These are phyloP conservation scores for Anthracocystis walkeri DNA, from an alignment of 1,284 basidiomycete species.

Conservation along the genomic window DNA sequence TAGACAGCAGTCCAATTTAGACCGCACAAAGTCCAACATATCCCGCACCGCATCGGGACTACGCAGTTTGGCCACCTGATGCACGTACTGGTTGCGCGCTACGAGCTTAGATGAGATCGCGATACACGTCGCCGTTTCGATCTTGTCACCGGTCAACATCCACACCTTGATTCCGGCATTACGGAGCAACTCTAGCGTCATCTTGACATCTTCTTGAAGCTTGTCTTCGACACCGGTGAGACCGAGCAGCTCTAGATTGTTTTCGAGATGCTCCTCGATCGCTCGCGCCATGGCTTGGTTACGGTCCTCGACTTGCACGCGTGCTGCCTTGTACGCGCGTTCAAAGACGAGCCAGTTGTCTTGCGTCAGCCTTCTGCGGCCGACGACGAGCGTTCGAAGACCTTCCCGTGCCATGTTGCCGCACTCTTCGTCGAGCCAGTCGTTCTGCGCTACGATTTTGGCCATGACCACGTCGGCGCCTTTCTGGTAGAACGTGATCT, in stretches of 20 bases:
- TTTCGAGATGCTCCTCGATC: constrained; percentile 83
- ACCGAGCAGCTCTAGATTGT: constrained; percentile 89
- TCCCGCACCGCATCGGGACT: constrained; percentile 84
- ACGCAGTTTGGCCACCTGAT: constrained; percentile 91
- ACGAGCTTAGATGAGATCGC: constrained; percentile 97
- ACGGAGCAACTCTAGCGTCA: constrained; percentile 88
- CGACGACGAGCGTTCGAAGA: constrained; percentile 91
- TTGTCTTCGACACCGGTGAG: constrained; percentile 99
- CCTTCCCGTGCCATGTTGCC: constrained; percentile 99
- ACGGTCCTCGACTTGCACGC: constrained; percentile 75
- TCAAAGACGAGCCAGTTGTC: constrained; percentile 83
- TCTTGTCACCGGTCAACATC: constrained; percentile 99
- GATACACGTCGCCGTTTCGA: constrained; percentile 98
- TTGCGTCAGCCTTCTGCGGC: constrained; percentile 79
- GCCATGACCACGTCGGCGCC: constrained; percentile 98
- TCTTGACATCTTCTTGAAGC: constrained; percentile 94
- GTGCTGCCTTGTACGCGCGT: constrained; percentile 80
- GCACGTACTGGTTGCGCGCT: constrained; percentile 95
- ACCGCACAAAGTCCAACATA: constrained; percentile 92
- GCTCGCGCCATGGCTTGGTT: constrained; percentile 83
- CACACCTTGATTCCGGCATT: constrained; percentile 99
- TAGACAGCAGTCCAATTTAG: constrained; percentile 94
- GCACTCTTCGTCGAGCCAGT: constrained; percentile 98
- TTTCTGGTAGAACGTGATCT: constrained; percentile 92
- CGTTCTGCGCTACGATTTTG: constrained; percentile 91